Conservation (phyloP, 1,139 yeast genomes). For the Kodamaea derodonti region DNA sequence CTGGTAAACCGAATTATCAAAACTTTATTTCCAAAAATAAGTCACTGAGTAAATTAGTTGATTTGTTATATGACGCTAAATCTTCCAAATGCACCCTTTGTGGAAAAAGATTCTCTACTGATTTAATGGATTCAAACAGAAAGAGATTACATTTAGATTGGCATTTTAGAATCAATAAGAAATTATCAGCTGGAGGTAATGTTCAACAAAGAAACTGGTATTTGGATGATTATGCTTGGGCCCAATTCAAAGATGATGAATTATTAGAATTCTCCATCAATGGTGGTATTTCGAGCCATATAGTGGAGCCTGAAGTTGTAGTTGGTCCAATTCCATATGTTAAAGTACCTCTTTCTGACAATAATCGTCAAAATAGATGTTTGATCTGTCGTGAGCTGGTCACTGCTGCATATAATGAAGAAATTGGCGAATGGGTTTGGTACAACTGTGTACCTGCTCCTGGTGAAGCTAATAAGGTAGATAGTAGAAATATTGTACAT, state of each 20-base stretch:
- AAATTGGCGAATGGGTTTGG: conserved; percentile 96
- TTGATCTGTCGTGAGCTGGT: conserved; percentile 84
- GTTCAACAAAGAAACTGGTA: conserved; percentile 84
- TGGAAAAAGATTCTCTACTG: conserved; percentile 76
- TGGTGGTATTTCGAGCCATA: conserved; percentile 15
- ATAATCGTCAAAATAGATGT: conserved; percentile 70
- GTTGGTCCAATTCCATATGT: conserved; percentile 40
- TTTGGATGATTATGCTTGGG: conserved; percentile 71
- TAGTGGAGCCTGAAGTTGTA: conserved; percentile 10
- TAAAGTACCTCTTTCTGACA: conserved; percentile 66
- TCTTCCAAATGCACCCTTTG: conserved; percentile 86
- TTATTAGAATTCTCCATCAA: conserved; percentile 33
- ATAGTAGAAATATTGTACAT: conserved; percentile 59
- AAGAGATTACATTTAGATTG: conserved; percentile 79
- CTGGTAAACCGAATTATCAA: conserved; percentile 24
- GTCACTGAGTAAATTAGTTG: conserved; percentile 10
- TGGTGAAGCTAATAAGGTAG: conserved; percentile 41
- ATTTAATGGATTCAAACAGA: conserved; percentile 51
- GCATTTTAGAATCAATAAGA: conserved; percentile 92
- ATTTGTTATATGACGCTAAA: conserved; percentile 54
- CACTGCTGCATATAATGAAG: conserved; percentile 80
- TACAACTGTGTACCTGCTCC: conserved; percentile 66
- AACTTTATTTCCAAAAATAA: conserved; percentile 28
- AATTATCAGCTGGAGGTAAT: conserved; percentile 36
- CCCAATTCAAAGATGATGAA: conserved; percentile 61